Percentiles rank a stretch among this genome's conserved stretches.
These are phyloP conservation scores for Hydnomerulius pinastri DNA, from an alignment of 768 basidiomycete genomes.

Conservation along the genomic window DNA sequence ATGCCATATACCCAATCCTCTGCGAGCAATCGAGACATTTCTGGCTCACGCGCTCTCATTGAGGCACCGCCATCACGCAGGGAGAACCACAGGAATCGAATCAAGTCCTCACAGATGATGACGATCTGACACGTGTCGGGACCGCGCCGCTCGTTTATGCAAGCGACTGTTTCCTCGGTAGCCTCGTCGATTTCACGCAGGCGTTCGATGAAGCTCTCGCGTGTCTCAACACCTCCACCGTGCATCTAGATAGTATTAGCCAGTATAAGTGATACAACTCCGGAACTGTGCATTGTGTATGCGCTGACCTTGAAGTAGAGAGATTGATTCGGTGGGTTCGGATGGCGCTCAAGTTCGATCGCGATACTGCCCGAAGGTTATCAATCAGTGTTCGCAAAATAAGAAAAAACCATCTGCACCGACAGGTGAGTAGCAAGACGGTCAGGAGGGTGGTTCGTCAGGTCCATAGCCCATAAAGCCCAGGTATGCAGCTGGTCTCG, in stretches of 20 bases:
- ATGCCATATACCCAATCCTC: constrained; percentile 20
- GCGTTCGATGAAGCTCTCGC: constrained; percentile 15
- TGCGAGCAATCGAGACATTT: constrained; percentile 16
- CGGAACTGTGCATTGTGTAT: background rate
- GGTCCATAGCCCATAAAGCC: constrained; percentile 25
- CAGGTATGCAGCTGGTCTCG: constrained; percentile 18
- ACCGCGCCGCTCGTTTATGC: constrained; percentile 20
- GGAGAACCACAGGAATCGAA: constrained; percentile 34
- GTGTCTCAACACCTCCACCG: constrained; percentile 24
- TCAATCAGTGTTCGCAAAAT: background rate
- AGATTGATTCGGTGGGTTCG: constrained; percentile 12
- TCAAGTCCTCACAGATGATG: constrained; percentile 20
- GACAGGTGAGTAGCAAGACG: constrained; percentile 28
- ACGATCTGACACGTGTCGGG: constrained; percentile 30
- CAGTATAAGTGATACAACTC: background rate
- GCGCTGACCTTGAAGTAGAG: constrained; percentile 25
- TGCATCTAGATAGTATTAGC: constrained; percentile 21
- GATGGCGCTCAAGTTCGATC: constrained; percentile 21
- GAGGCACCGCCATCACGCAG: constrained; percentile 27
- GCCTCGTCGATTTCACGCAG: constrained; percentile 13
- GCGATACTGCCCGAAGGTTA: constrained; percentile 20
- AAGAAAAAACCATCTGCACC: background rate
- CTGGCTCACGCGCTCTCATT: constrained; percentile 14
- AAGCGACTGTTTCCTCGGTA: constrained; percentile 21
- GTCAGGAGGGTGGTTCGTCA: constrained; percentile 26